Evolutionary conservation across 108 stramenopile species (phyloP), one percentile per base, ranked within the genome.

Genomic region (Cyclotella atomus): DNA sequence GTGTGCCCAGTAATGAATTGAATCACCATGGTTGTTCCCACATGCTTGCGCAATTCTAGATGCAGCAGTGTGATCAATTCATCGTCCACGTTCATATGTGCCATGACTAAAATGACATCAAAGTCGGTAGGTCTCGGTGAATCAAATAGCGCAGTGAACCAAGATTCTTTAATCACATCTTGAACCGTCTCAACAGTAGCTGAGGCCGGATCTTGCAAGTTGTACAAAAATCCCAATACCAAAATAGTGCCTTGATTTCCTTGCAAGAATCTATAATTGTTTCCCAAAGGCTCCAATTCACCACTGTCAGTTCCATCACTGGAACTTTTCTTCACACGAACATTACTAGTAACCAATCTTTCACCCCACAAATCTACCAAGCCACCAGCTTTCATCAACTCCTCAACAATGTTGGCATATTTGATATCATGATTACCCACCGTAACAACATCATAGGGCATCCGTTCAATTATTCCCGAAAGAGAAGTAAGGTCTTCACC

Each of bases 1-100:
- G 89, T 83, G 47, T 92, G 93, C 19, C 93, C 93, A 14, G 89
- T 84, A 6, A 95, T 73, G 55, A 95, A 91, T 68, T 91, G 93
- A 50, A 95, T 71, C 16, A 89, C 91, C 79, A 92, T 81, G 2
- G 68, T 32, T 12, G 61, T 64, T 35, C 88, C 92, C 33, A 73
- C 70, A 32, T 79, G 33, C 15, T 63, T 33, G 45, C 91, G 83
- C 53, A 95, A 83, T 30, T 35, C 54, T 0, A 64, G 36, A 9
- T 76, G 60, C 35, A 95, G 74, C 5, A 84, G 72, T 29, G 64
- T 46, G 24, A 91, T 75, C 33, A 89, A 61, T 10, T 81, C 75
- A 81, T 91, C 87, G 1, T 84, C 20, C 4, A 78, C 70, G 68
- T 88, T 86, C 91, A 95, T 95, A 57, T 95, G 93, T 1, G 89